Evolutionary conservation across 2,329 filamentous ascomycete species (phyloP).

Genomic region (Microcyclospora tardicrescens): DNA sequence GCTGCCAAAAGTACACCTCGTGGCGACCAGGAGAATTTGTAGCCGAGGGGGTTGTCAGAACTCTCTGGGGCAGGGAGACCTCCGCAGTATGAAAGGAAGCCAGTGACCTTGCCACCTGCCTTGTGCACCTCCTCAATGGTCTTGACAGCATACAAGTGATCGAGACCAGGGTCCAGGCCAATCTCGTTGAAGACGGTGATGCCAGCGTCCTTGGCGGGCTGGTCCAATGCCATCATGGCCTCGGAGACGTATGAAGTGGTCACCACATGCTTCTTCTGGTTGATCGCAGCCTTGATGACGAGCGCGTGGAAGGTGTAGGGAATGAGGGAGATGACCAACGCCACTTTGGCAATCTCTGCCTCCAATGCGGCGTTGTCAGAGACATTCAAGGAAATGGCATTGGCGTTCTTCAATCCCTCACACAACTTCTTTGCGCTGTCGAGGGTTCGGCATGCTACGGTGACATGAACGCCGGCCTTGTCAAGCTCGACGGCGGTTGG

Average conservation of each 20-base stretch:
- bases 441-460: conserved; percentile 67
- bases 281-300: conserved; percentile 88
- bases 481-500: conserved; percentile 47
- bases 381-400: conserved; percentile 74
- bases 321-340: conserved; percentile 49
- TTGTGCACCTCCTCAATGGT: conserved; percentile 80
- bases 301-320: conserved; percentile 81
- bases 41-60: conserved; percentile 81
- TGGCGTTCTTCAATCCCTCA: conserved; percentile 57
- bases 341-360: conserved; percentile 61
- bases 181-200: conserved; percentile 99
- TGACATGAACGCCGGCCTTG: conserved; percentile 44
- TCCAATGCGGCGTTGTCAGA: conserved; percentile 64
- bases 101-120: conserved; percentile 70
- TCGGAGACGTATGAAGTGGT: conserved; percentile 89
- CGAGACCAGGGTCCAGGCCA: conserved; percentile 59
- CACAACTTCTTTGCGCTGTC: conserved; percentile 63
- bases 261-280: conserved; percentile 89
- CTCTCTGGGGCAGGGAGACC: conserved; percentile 55
- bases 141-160: conserved; percentile 71
- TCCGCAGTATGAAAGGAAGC: conserved; percentile 76
- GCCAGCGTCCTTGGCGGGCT: conserved; percentile 71
- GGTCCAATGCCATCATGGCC: conserved; percentile 80
- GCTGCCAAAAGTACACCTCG: conserved; percentile 81
- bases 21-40: conserved; percentile 71